Evolutionary conservation across 2,329 filamentous ascomycete species (phyloP), one percentile per base, ranked within the genome.

Genomic region (Botrytis tulipae): DNA sequence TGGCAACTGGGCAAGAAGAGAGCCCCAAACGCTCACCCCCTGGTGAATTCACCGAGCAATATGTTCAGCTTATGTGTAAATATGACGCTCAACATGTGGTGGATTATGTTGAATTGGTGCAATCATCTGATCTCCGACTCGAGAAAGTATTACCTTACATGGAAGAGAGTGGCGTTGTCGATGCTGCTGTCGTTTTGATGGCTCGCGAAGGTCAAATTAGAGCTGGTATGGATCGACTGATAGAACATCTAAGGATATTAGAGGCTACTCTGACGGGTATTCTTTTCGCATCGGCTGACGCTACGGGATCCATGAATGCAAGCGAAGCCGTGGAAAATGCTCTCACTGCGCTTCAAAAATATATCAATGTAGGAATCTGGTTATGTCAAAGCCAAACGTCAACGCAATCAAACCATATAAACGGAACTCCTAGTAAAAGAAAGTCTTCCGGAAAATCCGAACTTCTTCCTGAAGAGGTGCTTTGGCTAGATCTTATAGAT

Each of bases 351-450:
- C 84, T 99, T 29, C 91, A 97, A 75, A 98, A 97, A 81, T 98
- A 97, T 82, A 90, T 92, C 1, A 91, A 94, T 76, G 93, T 99
- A 1, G 96, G 97, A 22, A 95, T 97, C 69, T 99, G 96, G 96
- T 85, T 99, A 20, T 98, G 96, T 78, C 93, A 97, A 82, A 90
- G 92, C 1, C 94, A 97, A 80, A 93, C 89, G 67, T 93, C 92
- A 79, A 88, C 87, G 0, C 82, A 85, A 9, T 80, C 81, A 67
- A 75, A 71, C 35, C 74, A 74, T 73, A 4, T 65, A 83, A 83
- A 74, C 78, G 81, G 71, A 85, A 82, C 76, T 82, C 83, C 32
- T 84, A 90, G 76, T 84, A 88, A 82, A 82, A 88, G 82, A 74
- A 87, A 88, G 72, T 78, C 82, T 5, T 78, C 82, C 8, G 77